Evolutionary conservation across 441 rosid species (phyloP).

Genomic region (Iberis amara): DNA sequence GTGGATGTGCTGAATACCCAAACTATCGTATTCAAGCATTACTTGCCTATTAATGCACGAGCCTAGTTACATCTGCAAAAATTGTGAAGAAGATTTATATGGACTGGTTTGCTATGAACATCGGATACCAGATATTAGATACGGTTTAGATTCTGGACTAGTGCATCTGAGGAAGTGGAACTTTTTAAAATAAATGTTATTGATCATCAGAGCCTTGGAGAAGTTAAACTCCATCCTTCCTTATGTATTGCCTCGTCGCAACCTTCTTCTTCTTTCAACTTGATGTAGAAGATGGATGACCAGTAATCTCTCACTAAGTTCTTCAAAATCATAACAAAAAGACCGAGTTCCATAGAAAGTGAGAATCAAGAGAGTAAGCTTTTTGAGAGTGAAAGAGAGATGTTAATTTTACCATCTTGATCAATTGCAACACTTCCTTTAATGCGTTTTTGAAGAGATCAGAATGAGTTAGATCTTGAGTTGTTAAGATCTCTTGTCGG

Average conservation of each 20-base stretch:
- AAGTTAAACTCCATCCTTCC: conserved; percentile 53
- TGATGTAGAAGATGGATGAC: conserved; percentile 77
- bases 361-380: conserved; percentile 9
- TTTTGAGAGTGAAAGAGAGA: neutral
- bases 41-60: neutral
- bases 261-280: conserved; percentile 69
- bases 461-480: conserved; percentile 53
- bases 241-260: conserved; percentile 42
- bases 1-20: no score
- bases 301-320: conserved; percentile 80
- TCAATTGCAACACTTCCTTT: conserved; percentile 70
- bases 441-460: conserved; percentile 63
- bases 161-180: conserved; percentile 31
- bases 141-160: conserved; percentile 16
- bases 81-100: conserved; percentile 13
- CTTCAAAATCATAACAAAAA: conserved; percentile 33
- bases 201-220: conserved; percentile 74
- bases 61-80: conserved; percentile 4
- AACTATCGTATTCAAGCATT: no score
- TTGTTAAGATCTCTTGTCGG: conserved; percentile 63
- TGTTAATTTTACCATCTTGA: conserved; percentile 43
- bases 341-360: neutral
- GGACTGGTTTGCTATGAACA: conserved; percentile 25
- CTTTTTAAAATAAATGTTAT: conserved; percentile 48
- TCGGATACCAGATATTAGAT: neutral